Evolutionary conservation across 2,329 filamentous ascomycete species (phyloP).

Genomic region (Fusarium tricinctum): DNA sequence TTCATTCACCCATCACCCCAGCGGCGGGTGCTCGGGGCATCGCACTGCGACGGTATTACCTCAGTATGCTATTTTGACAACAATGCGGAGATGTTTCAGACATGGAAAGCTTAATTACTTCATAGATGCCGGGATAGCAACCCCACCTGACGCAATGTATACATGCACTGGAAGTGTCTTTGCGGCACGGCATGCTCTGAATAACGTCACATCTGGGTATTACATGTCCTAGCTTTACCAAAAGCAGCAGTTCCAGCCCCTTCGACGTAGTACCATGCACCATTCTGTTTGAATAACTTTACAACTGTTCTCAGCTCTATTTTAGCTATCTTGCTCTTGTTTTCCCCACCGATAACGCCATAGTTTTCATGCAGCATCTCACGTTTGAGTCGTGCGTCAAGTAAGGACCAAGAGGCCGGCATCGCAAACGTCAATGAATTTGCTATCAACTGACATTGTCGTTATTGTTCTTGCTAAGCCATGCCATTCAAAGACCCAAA

Average conservation of each 20-base stretch:
- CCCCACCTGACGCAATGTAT: slow-evolving; percentile 33
- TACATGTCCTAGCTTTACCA: slow-evolving; percentile 22
- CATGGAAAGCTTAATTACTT: slow-evolving; percentile 8
- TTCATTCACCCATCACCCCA: neutral
- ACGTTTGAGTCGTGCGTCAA: neutral
- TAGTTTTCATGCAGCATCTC: slow-evolving; percentile 6
- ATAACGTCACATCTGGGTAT: slow-evolving; percentile 33
- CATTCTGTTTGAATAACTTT: slow-evolving; percentile 4
- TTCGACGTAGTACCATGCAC: slow-evolving; percentile 9
- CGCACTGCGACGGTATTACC: neutral
- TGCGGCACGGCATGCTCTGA: slow-evolving; percentile 24
- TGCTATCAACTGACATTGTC: slow-evolving; percentile 9
- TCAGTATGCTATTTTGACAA: neutral
- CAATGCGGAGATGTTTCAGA: neutral
- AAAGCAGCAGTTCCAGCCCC: slow-evolving; percentile 17
- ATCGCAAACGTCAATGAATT: slow-evolving; percentile 2
- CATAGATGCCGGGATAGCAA: slow-evolving; percentile 3
- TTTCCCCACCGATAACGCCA: slow-evolving; percentile 28
- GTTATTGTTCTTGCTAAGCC: slow-evolving; percentile 3
- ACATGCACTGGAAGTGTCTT: slow-evolving; percentile 11
- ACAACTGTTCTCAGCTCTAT: slow-evolving; percentile 19
- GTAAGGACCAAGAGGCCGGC: slow-evolving; percentile 7
- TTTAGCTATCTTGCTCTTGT: neutral
- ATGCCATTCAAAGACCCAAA: slow-evolving; percentile 53
- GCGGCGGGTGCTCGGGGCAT: neutral